Evolutionary conservation across 495 filamentous ascomycete genomes (phyloP).

Genomic region (Penicillium arizonense): DNA sequence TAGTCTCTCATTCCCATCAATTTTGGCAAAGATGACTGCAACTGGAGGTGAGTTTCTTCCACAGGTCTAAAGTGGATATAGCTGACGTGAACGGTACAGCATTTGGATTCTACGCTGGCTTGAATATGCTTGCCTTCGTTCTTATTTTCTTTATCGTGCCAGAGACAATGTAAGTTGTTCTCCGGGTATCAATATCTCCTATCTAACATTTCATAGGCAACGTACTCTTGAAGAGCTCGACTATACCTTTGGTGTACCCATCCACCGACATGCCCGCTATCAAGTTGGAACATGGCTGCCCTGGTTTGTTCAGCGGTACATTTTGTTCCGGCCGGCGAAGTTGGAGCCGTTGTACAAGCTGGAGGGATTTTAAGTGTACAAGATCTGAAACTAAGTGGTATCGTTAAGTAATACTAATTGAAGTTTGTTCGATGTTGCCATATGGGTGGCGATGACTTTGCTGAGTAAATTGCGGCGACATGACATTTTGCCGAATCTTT

Average conservation of each 20-base stretch:
- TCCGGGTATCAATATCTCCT: not conserved
- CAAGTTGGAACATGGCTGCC: slow-evolving; percentile 59
- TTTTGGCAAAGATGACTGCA: slow-evolving; percentile 64
- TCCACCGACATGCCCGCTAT: slow-evolving; percentile 56
- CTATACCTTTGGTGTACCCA: slow-evolving; percentile 73
- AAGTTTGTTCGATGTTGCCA: not conserved
- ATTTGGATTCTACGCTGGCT: slow-evolving; percentile 49
- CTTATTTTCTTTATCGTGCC: slow-evolving; percentile 71
- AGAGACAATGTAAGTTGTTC: slow-evolving; percentile 48
- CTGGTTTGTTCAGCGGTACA: slow-evolving; percentile 65
- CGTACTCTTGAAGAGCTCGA: slow-evolving; percentile 77
- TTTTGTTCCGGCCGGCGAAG: slow-evolving; percentile 52
- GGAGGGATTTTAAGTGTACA: slow-evolving; percentile 27
- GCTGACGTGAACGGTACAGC: slow-evolving; percentile 46
- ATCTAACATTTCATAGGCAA: slow-evolving; percentile 48
- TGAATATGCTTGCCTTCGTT: slow-evolving; percentile 67
- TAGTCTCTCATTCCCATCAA: slow-evolving; percentile 60
- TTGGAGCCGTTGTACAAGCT: slow-evolving; percentile 64
- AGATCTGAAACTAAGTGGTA: no score
- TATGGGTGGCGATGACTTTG: not conserved
- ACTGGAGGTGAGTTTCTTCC: slow-evolving; percentile 62
- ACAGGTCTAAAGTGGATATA: slow-evolving; percentile 52
- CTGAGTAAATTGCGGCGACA: not conserved
- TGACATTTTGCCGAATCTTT: not conserved
- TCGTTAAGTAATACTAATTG: no score